phyloP scores from a whole-genome alignment of 768 basidiomycete genomes.

The Mycena galericulata region DNA sequence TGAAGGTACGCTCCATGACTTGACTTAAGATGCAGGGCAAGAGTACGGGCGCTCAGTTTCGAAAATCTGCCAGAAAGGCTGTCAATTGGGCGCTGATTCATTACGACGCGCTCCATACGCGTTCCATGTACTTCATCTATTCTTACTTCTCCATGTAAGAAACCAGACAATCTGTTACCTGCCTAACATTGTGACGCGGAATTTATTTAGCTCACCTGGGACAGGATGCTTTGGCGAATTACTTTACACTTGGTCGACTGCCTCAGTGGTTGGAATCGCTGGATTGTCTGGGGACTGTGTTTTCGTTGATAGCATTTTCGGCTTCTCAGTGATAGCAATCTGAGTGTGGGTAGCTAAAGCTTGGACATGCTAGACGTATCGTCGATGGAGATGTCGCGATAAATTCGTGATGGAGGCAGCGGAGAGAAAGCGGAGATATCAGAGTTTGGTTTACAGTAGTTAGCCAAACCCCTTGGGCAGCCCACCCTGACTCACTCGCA shows the following conservation, averaged over 20 bases:
- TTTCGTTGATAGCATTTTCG: not conserved
- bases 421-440: not conserved
- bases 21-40: not conserved
- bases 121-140: too few species aligned
- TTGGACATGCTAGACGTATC: not conserved
- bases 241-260: too few species aligned
- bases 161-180: not conserved
- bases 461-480: not conserved
- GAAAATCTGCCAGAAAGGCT: constrained; percentile 25
- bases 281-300: too few species aligned
- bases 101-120: constrained; percentile 3
- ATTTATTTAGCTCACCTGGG: too few species aligned
- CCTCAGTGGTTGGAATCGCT: too few species aligned
- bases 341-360: not conserved
- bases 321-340: constrained; percentile 17
- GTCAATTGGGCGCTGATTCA: constrained; percentile 31
- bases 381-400: not conserved
- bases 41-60: not conserved
- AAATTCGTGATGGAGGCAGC: not conserved
- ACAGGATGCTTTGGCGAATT: too few species aligned
- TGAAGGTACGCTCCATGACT: not conserved
- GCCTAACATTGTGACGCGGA: not conserved
- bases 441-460: not conserved
- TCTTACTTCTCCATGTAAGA: not conserved
- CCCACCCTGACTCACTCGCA: not conserved